Percentiles rank a stretch among this genome's conserved stretches.
Evolutionary conservation across 345 rosid species (phyloP).

Genomic region (Punica granatum): DNA sequence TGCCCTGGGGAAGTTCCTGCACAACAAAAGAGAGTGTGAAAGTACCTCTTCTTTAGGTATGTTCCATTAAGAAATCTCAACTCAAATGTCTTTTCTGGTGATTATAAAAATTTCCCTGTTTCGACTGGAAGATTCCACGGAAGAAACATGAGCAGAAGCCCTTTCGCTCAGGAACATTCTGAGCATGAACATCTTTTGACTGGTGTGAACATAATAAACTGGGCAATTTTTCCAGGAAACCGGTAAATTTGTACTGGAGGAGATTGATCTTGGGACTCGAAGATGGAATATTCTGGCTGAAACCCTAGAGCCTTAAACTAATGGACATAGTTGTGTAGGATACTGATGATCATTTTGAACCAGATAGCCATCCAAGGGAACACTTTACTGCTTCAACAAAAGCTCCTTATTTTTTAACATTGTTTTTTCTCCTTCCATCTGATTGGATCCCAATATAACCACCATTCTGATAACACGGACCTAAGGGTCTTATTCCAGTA

Average conservation of each 20-base stretch:
- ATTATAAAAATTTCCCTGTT: not conserved
- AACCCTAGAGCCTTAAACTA: no score
- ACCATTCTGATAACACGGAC: not conserved
- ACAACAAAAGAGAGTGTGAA: constrained; percentile 79
- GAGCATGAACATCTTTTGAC: not conserved
- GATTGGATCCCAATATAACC: not conserved
- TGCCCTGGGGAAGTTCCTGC: constrained; percentile 94
- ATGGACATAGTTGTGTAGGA: no score
- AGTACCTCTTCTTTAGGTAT: constrained; percentile 35
- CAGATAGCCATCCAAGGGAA: not conserved
- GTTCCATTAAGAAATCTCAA: constrained; percentile 5
- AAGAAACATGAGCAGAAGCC: not conserved
- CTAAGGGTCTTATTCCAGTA: not conserved
- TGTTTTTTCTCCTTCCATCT: not conserved
- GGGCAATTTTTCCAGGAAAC: not conserved
- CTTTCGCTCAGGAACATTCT: not conserved
- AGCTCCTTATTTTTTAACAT: not conserved
- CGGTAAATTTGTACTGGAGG: not conserved
- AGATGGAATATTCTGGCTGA: not conserved
- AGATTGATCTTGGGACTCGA: not conserved
- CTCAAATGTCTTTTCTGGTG: not conserved
- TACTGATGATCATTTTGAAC: not conserved
- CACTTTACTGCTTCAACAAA: not conserved
- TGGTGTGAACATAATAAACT: not conserved
- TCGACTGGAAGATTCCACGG: not conserved